A percentile compares a stretch with the other conserved stretches of the same genome.
Conservation (phyloP, 768 basidiomycete genomes). For the Leccinellum rugosiceps region DNA sequence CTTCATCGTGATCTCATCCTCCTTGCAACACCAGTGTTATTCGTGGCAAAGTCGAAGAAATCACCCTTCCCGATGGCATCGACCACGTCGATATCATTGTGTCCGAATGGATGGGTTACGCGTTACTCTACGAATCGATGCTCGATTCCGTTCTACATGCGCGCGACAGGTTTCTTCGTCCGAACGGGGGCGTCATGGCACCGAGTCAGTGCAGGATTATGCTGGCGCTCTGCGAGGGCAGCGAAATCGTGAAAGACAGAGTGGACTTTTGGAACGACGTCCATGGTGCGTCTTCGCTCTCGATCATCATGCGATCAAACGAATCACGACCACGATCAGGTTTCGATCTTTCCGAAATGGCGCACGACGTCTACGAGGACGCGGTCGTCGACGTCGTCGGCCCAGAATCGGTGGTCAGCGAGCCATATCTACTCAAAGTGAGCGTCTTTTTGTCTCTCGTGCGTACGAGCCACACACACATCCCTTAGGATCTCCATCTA, state of each 20-base stretch:
- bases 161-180: constrained; percentile 78
- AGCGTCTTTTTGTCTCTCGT: constrained; percentile 7
- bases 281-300: constrained; percentile 58
- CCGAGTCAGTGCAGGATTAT: constrained; percentile 88
- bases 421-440: constrained; percentile 67
- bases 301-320: not conserved
- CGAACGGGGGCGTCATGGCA: constrained; percentile 75
- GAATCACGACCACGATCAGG: constrained; percentile 43
- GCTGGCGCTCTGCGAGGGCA: constrained; percentile 77
- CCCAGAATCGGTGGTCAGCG: constrained; percentile 60
- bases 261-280: constrained; percentile 88
- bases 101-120: constrained; percentile 98
- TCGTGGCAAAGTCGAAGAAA: constrained; percentile 87
- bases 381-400: constrained; percentile 81
- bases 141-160: constrained; percentile 91
- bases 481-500: constrained; percentile 69
- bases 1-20: constrained; percentile 6
- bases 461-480: not conserved
- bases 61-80: constrained; percentile 67
- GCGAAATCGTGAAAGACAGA: constrained; percentile 73
- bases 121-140: constrained; percentile 94
- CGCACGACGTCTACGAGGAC: constrained; percentile 68
- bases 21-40: constrained; percentile 53
- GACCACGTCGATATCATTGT: constrained; percentile 89
- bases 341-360: constrained; percentile 87